phyloP scores from a whole-genome alignment of 2,329 filamentous ascomycete genomes.

The Didymella sp. region DNA sequence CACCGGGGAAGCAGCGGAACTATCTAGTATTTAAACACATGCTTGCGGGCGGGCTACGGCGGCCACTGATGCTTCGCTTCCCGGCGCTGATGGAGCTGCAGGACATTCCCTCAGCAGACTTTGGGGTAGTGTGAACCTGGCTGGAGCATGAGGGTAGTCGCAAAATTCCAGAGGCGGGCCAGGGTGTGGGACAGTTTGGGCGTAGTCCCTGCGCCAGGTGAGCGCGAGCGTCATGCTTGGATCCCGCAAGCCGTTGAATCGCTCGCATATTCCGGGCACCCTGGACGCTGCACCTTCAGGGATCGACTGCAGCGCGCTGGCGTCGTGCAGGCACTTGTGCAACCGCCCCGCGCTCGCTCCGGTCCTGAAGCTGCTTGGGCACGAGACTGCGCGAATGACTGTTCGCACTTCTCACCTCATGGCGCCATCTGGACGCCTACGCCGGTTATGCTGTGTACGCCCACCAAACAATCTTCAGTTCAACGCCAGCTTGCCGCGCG shows the following conservation, averaged over 20 bases:
- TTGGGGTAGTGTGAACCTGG: slow-evolving; percentile 52
- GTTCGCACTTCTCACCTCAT: slow-evolving; percentile 27
- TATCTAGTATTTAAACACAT: slow-evolving; percentile 52
- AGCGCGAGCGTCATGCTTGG: slow-evolving; percentile 49
- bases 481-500: slow-evolving; percentile 31
- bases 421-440: slow-evolving; percentile 26
- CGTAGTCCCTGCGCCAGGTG: slow-evolving; percentile 42
- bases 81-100: slow-evolving; percentile 51
- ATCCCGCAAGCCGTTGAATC: slow-evolving; percentile 51
- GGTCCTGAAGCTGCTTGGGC: slow-evolving; percentile 29
- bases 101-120: slow-evolving; percentile 50
- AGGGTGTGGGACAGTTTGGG: slow-evolving; percentile 40
- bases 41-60: slow-evolving; percentile 48
- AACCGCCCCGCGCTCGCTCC: slow-evolving; percentile 39
- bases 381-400: slow-evolving; percentile 34
- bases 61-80: slow-evolving; percentile 50
- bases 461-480: slow-evolving; percentile 18
- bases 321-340: slow-evolving; percentile 25
- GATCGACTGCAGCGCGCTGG: slow-evolving; percentile 43
- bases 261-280: slow-evolving; percentile 46
- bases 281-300: slow-evolving; percentile 42
- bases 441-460: slow-evolving; percentile 18
- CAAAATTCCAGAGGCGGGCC: slow-evolving; percentile 44
- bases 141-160: slow-evolving; percentile 51
- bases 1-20: slow-evolving; percentile 48